A percentile compares a stretch with the other conserved stretches of the same genome.
Conservation (phyloP, 2,329 filamentous ascomycete genomes). For the Cercospora sesami region DNA sequence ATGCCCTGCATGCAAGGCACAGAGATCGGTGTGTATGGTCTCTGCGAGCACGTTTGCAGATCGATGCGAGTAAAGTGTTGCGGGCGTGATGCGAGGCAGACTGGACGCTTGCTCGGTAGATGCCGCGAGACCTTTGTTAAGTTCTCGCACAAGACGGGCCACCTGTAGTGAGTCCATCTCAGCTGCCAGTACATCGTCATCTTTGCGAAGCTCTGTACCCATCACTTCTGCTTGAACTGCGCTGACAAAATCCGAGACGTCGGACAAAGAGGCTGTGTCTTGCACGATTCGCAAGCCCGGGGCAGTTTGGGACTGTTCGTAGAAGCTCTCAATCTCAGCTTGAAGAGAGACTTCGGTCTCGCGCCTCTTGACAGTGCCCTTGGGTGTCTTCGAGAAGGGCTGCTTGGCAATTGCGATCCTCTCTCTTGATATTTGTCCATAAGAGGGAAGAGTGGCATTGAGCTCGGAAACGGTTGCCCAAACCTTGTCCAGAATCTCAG, state of each 20-base stretch:
- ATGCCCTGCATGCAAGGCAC: not conserved
- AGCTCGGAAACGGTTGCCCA: not conserved
- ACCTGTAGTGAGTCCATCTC: conserved; percentile 40
- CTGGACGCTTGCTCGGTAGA: not conserved
- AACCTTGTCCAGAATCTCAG: not conserved
- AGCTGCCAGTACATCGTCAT: conserved; percentile 18
- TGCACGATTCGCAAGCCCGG: not conserved
- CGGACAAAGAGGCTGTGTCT: not conserved
- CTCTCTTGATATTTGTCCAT: not conserved
- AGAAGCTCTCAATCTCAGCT: not conserved
- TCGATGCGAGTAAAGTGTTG: not conserved
- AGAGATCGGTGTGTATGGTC: not conserved
- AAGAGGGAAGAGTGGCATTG: not conserved
- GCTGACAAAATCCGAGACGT: not conserved
- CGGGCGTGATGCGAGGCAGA: not conserved
- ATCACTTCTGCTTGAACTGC: not conserved
- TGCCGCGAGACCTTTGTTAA: conserved; percentile 1
- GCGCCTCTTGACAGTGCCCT: conserved; percentile 1
- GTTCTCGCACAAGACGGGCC: conserved; percentile 34
- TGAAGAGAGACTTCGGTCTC: conserved; percentile 1
- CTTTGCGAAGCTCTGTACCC: not conserved
- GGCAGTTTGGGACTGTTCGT: not conserved
- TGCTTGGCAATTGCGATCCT: not conserved
- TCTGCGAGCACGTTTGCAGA: not conserved
- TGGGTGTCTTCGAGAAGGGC: not conserved